Evolutionary conservation across 2,329 filamentous ascomycete species (phyloP), one percentile per base, ranked within the genome.

Genomic region (Fusarium chuoi): DNA sequence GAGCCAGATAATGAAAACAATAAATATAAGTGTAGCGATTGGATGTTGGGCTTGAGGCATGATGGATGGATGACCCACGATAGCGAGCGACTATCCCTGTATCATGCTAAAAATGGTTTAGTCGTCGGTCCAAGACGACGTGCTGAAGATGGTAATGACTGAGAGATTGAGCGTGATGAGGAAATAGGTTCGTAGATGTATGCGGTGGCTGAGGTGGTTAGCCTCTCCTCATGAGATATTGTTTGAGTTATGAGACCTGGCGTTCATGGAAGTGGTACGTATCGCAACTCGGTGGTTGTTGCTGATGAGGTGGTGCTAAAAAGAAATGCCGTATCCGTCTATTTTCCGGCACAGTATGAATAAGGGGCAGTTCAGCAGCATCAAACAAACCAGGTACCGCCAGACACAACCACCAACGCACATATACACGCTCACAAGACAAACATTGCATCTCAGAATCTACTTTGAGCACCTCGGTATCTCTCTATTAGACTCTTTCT

Each of bases 11-110:
- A 87, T 77, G 61, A 82, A 76, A 41, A 82, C 56, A 65, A 81
- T 65, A 51, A 80, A 75, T 45, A 79, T 62, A 35, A 82, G 61
- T 26, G 70, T 80, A 20, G 74, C 80, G 55, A 78, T 77, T 54
- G 80, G 81, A 62, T 87, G 85, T 76, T 85, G 86, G 62, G 83
- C 80, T 68, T 81, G 84, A 75, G 86, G 82, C 86, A 88, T 88
- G 80, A 79, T 24, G 48, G 22, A 33, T 49, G n/a, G 12, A 35
- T 83, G 79, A 75, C 76, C 76, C 62, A 65, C 73, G 75, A 61
- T 65, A 30, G 60, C 49, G 58, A 42, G 68, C 56, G 60, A 56
- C 72, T 78, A 78, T 71, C 69, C 62, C 67, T 63, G 63, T 70
- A 63, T 70, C 77, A 78, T 78, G 66, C 76, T 77, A 75, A 54